phyloP scores from a whole-genome alignment of 495 filamentous ascomycete species.

The Penicillium paradoxum region DNA sequence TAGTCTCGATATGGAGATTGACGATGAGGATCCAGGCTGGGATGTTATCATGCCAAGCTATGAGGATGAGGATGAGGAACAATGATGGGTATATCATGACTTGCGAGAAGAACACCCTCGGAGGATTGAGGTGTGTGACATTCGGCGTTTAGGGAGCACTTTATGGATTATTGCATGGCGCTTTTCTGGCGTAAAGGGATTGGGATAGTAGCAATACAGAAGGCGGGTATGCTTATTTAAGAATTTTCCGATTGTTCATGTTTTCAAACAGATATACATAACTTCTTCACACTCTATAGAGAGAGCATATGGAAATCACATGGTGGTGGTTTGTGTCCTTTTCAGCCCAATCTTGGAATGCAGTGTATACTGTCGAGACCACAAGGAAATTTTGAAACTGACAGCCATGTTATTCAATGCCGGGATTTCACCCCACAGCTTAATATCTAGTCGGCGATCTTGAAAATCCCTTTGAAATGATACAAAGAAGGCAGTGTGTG shows the following conservation, averaged over 20 bases:
- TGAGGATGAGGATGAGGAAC: constrained; percentile 49
- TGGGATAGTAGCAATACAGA: neutral
- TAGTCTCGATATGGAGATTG: constrained; percentile 32
- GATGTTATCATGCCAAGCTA: constrained; percentile 58
- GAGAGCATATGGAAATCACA: too few species aligned
- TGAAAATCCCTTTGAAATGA: neutral
- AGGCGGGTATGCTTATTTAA: neutral
- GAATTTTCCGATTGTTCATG: neutral
- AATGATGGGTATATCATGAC: neutral
- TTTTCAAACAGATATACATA: neutral
- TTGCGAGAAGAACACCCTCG: neutral
- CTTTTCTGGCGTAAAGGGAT: neutral
- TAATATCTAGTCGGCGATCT: neutral
- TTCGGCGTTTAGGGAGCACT: neutral
- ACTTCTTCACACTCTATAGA: neutral
- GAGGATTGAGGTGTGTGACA: neutral
- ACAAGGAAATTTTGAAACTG: too few species aligned
- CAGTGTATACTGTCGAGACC: too few species aligned
- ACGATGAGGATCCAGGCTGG: constrained; percentile 54
- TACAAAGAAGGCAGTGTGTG: neutral
- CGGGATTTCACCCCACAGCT: neutral
- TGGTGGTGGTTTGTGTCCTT: too few species aligned
- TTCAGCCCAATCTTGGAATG: too few species aligned
- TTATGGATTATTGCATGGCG: neutral
- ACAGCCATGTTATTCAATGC: too few species aligned